These are phyloP conservation scores for Thielaviopsis musarum DNA, from an alignment of 2,329 filamentous ascomycete genomes.

Conservation along the genomic window DNA sequence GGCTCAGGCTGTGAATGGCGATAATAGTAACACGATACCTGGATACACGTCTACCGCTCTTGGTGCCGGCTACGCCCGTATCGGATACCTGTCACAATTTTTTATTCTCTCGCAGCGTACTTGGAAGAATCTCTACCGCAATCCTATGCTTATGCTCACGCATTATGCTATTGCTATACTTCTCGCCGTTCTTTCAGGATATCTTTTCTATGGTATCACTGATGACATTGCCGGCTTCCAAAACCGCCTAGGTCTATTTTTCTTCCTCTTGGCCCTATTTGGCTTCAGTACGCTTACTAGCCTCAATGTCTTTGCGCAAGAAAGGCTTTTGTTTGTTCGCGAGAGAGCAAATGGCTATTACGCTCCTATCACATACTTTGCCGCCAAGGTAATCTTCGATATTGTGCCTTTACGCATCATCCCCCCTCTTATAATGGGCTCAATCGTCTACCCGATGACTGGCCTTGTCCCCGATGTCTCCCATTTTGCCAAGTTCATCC, in stretches of 20 bases:
- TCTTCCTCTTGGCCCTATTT: conserved; percentile 89
- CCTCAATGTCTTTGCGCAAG: conserved; percentile 80
- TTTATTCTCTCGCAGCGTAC: conserved; percentile 76
- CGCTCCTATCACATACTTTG: conserved; percentile 81
- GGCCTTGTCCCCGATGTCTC: conserved; percentile 66
- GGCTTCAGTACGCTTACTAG: conserved; percentile 93
- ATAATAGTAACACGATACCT: conserved; percentile 31
- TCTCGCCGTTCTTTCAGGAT: conserved; percentile 84
- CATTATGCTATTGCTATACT: conserved; percentile 96
- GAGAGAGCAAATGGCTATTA: conserved; percentile 97
- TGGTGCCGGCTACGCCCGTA: conserved; percentile 65
- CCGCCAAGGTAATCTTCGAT: conserved; percentile 94
- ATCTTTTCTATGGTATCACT: conserved; percentile 88
- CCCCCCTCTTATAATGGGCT: conserved; percentile 84
- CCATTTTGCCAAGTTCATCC: conserved; percentile 81
- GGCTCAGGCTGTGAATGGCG: conserved; percentile 51
- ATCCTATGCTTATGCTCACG: conserved; percentile 94
- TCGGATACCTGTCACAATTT: conserved; percentile 71
- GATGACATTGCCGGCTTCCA: conserved; percentile 97
- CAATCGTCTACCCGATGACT: conserved; percentile 96
- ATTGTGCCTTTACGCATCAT: conserved; percentile 88
- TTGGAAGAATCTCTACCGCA: conserved; percentile 94
- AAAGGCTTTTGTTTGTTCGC: conserved; percentile 77
- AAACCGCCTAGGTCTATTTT: conserved; percentile 90
- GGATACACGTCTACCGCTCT: conserved; percentile 37